These are phyloP conservation scores for Arctostaphylos glauca DNA, from an alignment of 148 eudicot species.

Conservation along the genomic window DNA sequence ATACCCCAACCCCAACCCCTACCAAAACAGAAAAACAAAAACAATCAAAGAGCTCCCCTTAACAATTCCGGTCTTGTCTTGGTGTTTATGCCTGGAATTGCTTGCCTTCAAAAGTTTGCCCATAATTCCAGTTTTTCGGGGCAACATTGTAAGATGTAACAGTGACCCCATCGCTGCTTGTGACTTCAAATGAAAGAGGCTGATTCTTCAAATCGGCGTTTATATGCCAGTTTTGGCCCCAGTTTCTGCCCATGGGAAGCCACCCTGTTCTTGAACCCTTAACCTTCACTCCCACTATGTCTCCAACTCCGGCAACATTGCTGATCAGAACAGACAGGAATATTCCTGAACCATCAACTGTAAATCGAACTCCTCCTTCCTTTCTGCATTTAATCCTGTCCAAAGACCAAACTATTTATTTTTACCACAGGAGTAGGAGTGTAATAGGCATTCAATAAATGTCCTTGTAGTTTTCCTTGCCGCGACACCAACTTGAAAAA, in stretches of 20 bases:
- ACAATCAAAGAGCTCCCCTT: not conserved
- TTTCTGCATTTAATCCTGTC: slow-evolving; percentile 82
- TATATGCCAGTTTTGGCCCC: slow-evolving; percentile 93
- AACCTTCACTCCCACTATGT: slow-evolving; percentile 55
- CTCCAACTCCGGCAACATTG: slow-evolving; percentile 88
- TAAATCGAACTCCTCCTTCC: slow-evolving; percentile 82
- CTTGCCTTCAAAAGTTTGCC: slow-evolving; percentile 84
- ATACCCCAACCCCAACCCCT: slow-evolving; percentile 9
- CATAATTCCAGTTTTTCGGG: slow-evolving; percentile 73
- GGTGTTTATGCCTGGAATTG: slow-evolving; percentile 47
- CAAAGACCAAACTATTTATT: not conserved
- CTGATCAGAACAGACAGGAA: slow-evolving; percentile 77
- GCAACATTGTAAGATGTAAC: slow-evolving; percentile 73
- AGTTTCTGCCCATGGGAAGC: slow-evolving; percentile 83
- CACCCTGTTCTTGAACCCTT: slow-evolving; percentile 91
- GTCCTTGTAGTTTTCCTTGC: too few relatives aligned
- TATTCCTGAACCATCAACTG: slow-evolving; percentile 65
- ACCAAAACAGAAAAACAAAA: not conserved
- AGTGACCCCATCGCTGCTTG: slow-evolving; percentile 70
- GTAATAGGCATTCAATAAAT: too few relatives aligned
- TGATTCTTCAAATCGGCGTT: slow-evolving; percentile 77
- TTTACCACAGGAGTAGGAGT: too few relatives aligned
- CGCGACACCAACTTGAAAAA: too few relatives aligned
- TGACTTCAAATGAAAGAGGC: slow-evolving; percentile 79
- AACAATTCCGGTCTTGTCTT: not conserved